Evolutionary conservation across 257 asterid species (phyloP).

Genomic region (Haberlea rhodopensis): DNA sequence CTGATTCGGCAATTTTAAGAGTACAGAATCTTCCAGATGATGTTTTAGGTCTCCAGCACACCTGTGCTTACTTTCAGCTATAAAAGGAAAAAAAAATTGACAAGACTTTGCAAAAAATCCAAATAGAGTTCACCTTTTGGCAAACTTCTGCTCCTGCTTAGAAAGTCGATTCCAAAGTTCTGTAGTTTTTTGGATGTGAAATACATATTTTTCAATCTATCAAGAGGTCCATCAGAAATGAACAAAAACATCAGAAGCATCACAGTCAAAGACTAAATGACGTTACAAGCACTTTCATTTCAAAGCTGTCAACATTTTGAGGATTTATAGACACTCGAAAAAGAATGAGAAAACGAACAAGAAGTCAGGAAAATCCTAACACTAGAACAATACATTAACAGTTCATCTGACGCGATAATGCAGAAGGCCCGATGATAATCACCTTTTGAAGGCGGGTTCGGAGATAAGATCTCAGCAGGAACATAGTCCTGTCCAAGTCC

Average conservation of each 20-base stretch:
- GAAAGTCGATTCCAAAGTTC: conserved; percentile 71
- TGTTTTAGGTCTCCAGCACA: conserved; percentile 53
- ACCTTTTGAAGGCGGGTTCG: conserved; percentile 95
- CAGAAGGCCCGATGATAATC: conserved; percentile 22
- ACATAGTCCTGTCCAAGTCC: conserved; percentile 86
- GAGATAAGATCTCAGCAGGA: conserved; percentile 76
- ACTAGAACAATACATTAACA: not conserved
- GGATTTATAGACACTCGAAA: not conserved
- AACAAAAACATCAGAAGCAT: conserved; percentile 6
- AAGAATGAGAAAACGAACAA: not conserved
- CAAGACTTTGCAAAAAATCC: not conserved
- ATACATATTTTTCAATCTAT: conserved; percentile 71
- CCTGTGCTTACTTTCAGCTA: conserved; percentile 39
- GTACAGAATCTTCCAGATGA: conserved; percentile 72
- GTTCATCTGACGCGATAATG: not conserved
- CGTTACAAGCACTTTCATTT: not conserved
- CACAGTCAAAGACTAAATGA: not conserved
- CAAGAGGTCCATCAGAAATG: conserved; percentile 24
- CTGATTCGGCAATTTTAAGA: conserved; percentile 73
- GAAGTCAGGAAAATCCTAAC: not conserved
- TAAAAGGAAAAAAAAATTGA: no score
- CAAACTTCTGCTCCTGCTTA: conserved; percentile 59
- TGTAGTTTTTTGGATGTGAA: conserved; percentile 58
- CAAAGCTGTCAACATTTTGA: not conserved
- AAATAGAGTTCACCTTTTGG: conserved; percentile 46